Evolutionary conservation across 805 yeast species (phyloP), one percentile per base, ranked within the genome.

Genomic region (Yamadazyma nakazawae): DNA sequence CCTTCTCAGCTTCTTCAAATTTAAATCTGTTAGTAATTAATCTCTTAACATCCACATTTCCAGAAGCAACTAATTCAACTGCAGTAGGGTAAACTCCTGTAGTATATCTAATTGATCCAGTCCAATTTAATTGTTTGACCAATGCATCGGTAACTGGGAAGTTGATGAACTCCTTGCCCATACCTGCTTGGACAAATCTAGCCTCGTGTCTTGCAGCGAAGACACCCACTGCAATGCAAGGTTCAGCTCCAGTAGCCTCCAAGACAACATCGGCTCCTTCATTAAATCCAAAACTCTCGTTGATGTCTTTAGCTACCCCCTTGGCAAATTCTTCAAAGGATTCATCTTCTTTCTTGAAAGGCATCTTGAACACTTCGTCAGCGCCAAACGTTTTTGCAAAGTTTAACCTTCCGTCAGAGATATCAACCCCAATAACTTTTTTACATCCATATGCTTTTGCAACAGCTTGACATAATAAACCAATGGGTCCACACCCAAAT

Each of bases 401-500:
- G 16, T 50, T 55, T 37, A 61, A 50, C 36, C 62, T 46, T 10
- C 58, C 57, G n/a, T 52, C 57, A 12, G 61, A 55, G 17, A 61
- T 54, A 48, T 61, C 65, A 35, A 55, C 52, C 3, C 57, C 60
- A 31, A 57, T 53, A 25, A 61, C 54, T 28, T 56, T 57, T 30
- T 44, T 49, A 11, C 58, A 56, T 2, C 63, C 65, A 16, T 54
- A 53, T 13, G 57, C 56, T 28, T 53, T 52, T 10, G 62, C 60
- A 24, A 59, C 50, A 4, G 53, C 53, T 30, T 56, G 54, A 19
- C 60, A 53, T 16, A 57, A 51, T 42, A 59, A 57, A 9, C 65
- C 65, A 40, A 61, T 59, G 3, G 65, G 62, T 5, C 65, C 65
- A 36, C 61, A 58, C 7, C 65, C 65, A 24, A 56, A 55, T 26